Conservation (phyloP, 2,329 filamentous ascomycete genomes). For the Pseudogymnoascus sp. region DNA sequence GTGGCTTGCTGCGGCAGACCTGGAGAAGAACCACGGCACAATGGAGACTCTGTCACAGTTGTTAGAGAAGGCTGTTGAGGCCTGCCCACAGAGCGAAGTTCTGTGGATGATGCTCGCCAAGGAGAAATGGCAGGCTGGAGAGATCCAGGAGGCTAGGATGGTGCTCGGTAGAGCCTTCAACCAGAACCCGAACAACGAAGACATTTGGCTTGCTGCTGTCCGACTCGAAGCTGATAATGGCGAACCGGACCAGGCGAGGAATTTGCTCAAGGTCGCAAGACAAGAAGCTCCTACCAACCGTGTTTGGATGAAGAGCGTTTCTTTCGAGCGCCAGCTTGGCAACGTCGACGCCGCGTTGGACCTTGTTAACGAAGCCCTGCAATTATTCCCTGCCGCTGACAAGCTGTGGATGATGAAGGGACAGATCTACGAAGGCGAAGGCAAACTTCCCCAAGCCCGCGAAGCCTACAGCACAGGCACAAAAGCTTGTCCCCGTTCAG, state of each 20-base stretch:
- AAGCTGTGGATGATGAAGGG: constrained; percentile 99
- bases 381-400: constrained; percentile 73
- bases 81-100: constrained; percentile 82
- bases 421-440: constrained; percentile 84
- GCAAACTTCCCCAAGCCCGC: constrained; percentile 72
- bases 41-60: constrained; percentile 77
- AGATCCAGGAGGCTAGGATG: constrained; percentile 76
- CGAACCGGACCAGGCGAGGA: constrained; percentile 71
- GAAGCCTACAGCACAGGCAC: constrained; percentile 87
- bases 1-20: constrained; percentile 83
- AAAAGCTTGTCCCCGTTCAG: constrained; percentile 73
- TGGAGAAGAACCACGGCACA: constrained; percentile 83
- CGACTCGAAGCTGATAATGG: constrained; percentile 90
- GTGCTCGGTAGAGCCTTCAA: constrained; percentile 87
- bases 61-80: constrained; percentile 87
- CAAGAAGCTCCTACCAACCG: constrained; percentile 88
- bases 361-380: constrained; percentile 76
- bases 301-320: constrained; percentile 93
- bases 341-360: constrained; percentile 76
- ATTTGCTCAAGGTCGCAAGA: constrained; percentile 73
- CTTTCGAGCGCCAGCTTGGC: constrained; percentile 80
- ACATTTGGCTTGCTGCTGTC: constrained; percentile 94
- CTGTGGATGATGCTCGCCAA: constrained; percentile 94
- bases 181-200: constrained; percentile 92
- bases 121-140: constrained; percentile 85